Evolutionary conservation across 139 green algal species (phyloP).

Genomic region (Tetradesmus obliquus): DNA sequence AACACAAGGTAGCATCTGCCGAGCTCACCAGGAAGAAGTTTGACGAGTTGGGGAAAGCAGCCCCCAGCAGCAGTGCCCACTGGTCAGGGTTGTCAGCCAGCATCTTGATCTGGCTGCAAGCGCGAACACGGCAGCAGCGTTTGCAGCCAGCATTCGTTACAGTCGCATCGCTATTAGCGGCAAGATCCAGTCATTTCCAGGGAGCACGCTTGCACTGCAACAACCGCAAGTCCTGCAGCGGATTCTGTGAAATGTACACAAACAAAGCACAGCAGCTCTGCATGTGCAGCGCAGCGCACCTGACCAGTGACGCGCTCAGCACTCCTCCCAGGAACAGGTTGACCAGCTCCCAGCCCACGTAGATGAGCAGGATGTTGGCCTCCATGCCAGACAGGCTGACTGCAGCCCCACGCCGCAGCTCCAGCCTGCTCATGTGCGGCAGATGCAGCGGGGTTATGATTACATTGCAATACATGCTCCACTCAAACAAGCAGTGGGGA

Average conservation of each 20-base stretch:
- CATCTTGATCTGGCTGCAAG: constrained; percentile 46
- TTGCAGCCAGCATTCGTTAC: neutral
- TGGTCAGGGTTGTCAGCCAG: constrained; percentile 38
- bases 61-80: constrained; percentile 59
- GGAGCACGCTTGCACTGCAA: neutral
- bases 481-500: too few relatives aligned
- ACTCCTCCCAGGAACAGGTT: constrained; percentile 71
- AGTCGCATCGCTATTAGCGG: neutral
- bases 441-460: neutral
- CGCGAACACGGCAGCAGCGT: neutral
- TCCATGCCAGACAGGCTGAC: constrained; percentile 57
- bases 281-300: neutral
- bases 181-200: neutral
- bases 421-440: constrained; percentile 22
- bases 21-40: constrained; percentile 83
- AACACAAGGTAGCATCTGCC: too few relatives aligned
- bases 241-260: neutral
- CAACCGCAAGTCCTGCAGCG: neutral
- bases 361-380: constrained; percentile 53
- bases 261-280: neutral
- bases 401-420: constrained; percentile 30
- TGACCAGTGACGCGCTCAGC: constrained; percentile 51
- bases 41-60: constrained; percentile 72
- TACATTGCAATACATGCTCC: too few relatives aligned
- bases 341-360: constrained; percentile 67